A percentile compares a stretch with the other conserved stretches of the same genome.
Evolutionary conservation across 352 stramenopile genomes (phyloP).

Genomic region (Elongisporangium prolatum): DNA sequence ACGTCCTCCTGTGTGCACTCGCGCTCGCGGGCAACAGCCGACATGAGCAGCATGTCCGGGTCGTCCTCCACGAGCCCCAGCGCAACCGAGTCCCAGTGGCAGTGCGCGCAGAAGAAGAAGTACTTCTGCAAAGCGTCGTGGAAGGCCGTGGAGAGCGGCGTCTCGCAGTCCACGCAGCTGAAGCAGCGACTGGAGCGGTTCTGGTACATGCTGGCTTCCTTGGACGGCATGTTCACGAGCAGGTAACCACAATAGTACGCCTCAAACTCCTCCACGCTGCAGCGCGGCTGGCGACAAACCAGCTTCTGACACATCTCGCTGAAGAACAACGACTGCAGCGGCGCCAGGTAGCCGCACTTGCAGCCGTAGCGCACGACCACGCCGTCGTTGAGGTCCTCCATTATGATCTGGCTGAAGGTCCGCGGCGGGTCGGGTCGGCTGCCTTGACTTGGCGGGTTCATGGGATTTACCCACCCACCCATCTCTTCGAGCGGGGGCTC

Average conservation of each 20-base stretch:
- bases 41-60: constrained; percentile 81
- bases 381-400: constrained; percentile 10
- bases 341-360: constrained; percentile 60
- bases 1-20: constrained; percentile 67
- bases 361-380: constrained; percentile 67
- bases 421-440: background rate
- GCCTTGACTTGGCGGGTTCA: background rate
- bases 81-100: constrained; percentile 79
- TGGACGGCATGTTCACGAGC: constrained; percentile 84
- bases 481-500: background rate
- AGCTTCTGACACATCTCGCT: constrained; percentile 73
- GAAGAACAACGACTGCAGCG: constrained; percentile 61
- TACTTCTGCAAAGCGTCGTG: constrained; percentile 48
- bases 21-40: constrained; percentile 67
- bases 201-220: constrained; percentile 84
- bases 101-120: constrained; percentile 83
- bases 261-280: constrained; percentile 85
- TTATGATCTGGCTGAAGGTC: background rate
- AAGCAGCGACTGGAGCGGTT: constrained; percentile 86
- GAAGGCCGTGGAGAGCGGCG: constrained; percentile 64
- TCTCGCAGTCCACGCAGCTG: constrained; percentile 63
- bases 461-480: background rate
- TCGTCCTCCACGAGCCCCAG: constrained; percentile 66
- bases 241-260: constrained; percentile 85
- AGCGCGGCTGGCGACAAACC: constrained; percentile 61